Base-by-base conservation (phyloP, 148 eudicot species). In the Rhododendron henanense region DNA sequence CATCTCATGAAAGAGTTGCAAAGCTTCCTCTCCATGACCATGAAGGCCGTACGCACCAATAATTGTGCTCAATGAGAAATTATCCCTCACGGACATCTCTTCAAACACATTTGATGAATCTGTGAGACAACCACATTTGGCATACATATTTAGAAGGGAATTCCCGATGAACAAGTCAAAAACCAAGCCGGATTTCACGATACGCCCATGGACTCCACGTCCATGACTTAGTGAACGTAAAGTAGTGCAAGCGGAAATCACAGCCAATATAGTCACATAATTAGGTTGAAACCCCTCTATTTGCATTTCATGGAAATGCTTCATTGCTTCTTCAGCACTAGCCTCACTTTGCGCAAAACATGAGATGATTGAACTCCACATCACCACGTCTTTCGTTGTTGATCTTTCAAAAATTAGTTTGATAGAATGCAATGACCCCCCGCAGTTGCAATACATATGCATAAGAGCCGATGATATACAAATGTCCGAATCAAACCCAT, bases 361-460 rank as follows among this genome's bases (percentile, higher is more conserved):
- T 31, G 84, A 85, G 39, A 93, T 91, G 50, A 90, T 84, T 19
- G 92, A 79, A 55, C 89, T 87, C 95, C 95, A 93, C 90, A 88
- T 77, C 74, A 93, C 91, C 35, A 89, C 67, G 55, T 91, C 93
- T 83, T 87, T 90, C 33, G 19, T 50, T 50, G 16, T 63, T 16
- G 89, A 84, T 87, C 86, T 83, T 23, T 88, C 81, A 73, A 91
- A 89, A 47, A 91, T 78, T 67, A 47, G 69, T 78, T 53, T 81
- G 16, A 85, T 86, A 81, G 65, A n/a, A 51, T 16, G 57, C 53
- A 86, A 83, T 53, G 61, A 67, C 50, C 63, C 88, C 77, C 55
- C 47, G 44, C 83, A 77, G 67, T 82, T 89, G 51, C 85, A 82
- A 67, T 89, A 91, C 87, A 87, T 73, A 83, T 90, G 84, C 63